phyloP scores from a whole-genome alignment of 192 early-diverging fungal genomes.

The Coemansia sp. region DNA sequence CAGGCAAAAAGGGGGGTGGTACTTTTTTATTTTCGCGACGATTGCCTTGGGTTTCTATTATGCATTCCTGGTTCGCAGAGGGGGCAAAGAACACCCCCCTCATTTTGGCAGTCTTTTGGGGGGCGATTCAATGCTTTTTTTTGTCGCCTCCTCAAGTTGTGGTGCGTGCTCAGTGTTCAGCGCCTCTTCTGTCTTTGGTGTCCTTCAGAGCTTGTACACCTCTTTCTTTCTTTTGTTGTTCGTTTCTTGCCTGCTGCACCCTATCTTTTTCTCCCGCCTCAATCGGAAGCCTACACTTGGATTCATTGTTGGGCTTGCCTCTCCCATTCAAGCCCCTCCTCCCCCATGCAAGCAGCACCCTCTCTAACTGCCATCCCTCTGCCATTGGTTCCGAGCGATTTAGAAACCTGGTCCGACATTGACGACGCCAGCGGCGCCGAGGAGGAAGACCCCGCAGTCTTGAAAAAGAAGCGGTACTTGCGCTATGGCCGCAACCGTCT shows the following conservation, averaged over 20 bases:
- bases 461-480: constrained; percentile 42
- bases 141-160: not conserved
- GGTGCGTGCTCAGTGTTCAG: not conserved
- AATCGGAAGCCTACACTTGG: constrained; percentile 7
- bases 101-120: not conserved
- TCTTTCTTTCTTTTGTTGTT: not conserved
- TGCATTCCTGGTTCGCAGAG: not conserved
- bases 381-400: not conserved
- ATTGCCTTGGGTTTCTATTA: constrained; percentile 20
- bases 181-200: not conserved
- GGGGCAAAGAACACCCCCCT: not conserved
- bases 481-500: constrained; percentile 46
- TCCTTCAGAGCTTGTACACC: not conserved
- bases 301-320: constrained; percentile 3
- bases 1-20: constrained; percentile 19
- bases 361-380: not conserved
- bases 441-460: constrained; percentile 28
- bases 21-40: constrained; percentile 21
- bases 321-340: not conserved
- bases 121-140: not conserved
- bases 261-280: constrained; percentile 1
- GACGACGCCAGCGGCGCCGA: constrained; percentile 38
- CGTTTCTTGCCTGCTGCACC: not conserved
- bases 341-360: not conserved
- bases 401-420: constrained; percentile 52